Base-by-base conservation (phyloP, 2,329 filamentous ascomycete genomes). In the Trichophyton rubrum region DNA sequence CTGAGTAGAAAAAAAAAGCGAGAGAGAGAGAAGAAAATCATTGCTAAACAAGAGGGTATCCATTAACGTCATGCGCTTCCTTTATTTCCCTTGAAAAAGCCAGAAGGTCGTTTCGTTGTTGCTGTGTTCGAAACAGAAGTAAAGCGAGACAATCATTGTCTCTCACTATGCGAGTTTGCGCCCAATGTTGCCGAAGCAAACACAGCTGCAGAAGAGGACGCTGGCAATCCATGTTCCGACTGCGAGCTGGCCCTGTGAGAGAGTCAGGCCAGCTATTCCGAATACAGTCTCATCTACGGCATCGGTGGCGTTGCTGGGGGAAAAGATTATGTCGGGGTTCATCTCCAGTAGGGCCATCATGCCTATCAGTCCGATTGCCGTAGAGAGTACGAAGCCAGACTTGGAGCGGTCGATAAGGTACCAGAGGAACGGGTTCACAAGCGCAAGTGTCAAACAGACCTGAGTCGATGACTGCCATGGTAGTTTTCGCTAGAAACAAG, bases 121-220 rank as follows among this genome's bases (percentile, higher is more conserved):
- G 49, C 3, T 17, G 17, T 13, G 49, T 20, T 53, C 24, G 15
- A 53, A 33, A 30, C 22, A 15, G 27, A 53, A 53, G 33, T 38
- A 33, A 30, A 27, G 49, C 20, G 49, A 30, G 6, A 33, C 22
- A 33, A 33, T 33, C 22, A 53, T n/a, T 33, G 22, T 33, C 27
- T 38, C 4, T 58, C 45, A 60, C 11, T 41, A 40, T 6, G 60
- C 53, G 24, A 97, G 75, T 63, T 89, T 81, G 64, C 93, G 80
- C 11, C 93, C 93, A 69, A 99, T 90, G 70, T 96, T 97, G 9
- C 93, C 93, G 78, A 99, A 96, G 74, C 91, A 96, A 8, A 97
- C 84, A 67, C 89, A 90, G 69, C 89, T 95, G 74, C 93, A 96
- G 71, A 96, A 99, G 58, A 99, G 75, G 27, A 97, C 90, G 69